These are phyloP conservation scores for Ophiostoma ulmi DNA, from an alignment of 2,329 filamentous ascomycete genomes.

Conservation along the genomic window DNA sequence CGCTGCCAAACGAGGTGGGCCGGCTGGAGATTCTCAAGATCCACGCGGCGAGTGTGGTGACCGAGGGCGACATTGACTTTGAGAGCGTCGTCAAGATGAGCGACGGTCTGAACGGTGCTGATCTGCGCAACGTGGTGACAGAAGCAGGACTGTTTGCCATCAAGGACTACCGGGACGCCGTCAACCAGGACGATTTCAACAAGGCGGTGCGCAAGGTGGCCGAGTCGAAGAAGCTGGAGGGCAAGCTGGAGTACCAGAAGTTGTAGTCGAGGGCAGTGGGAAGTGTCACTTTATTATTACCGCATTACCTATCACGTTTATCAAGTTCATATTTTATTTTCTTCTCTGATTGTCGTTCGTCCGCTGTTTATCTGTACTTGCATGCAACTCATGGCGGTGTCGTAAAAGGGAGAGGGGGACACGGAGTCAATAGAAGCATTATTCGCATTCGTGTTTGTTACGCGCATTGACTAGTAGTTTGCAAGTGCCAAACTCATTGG, in stretches of 20 bases:
- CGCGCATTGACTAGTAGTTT: background rate
- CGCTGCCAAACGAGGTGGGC: constrained; percentile 93
- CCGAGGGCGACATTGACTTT: constrained; percentile 94
- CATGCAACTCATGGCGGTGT: no score
- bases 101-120: constrained; percentile 93
- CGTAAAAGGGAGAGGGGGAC: no score
- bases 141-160: constrained; percentile 98
- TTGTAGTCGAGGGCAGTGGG: constrained; percentile 52
- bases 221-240: constrained; percentile 96
- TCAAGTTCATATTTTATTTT: background rate
- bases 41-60: constrained; percentile 76
- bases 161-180: constrained; percentile 92
- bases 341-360: background rate
- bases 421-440: no score
- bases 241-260: constrained; percentile 97
- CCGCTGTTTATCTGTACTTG: background rate
- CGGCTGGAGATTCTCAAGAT: constrained; percentile 98
- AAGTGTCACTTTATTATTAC: background rate
- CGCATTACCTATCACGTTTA: constrained; percentile 1
- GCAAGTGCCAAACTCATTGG: background rate
- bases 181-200: constrained; percentile 99
- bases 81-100: constrained; percentile 99
- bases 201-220: constrained; percentile 97
- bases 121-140: constrained; percentile 95
- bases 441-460: no score